Percentiles rank a stretch among this genome's conserved stretches.
Conservation (phyloP, 169 alveolate genomes). For the Neospora caninum region DNA sequence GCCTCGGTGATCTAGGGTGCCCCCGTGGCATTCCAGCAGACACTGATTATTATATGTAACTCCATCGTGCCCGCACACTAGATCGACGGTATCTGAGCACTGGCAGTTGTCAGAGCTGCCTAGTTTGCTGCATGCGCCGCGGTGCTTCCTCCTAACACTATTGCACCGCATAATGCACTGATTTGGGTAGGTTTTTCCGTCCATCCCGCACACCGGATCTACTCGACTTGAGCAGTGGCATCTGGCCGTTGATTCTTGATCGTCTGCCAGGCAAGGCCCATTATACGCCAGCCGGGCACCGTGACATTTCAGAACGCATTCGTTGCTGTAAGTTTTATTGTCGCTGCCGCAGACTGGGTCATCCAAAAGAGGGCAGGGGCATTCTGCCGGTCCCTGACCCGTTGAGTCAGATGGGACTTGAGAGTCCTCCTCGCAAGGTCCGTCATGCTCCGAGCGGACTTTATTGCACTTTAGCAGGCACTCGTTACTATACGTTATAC, state of each 20-base stretch:
- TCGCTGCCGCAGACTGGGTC: conserved; percentile 38
- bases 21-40: conserved; percentile 20
- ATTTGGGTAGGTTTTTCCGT: conserved; percentile 51
- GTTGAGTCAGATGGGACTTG: neutral
- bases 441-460: neutral
- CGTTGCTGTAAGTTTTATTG: conserved; percentile 13
- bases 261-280: neutral
- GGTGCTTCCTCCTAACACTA: neutral
- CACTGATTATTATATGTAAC: conserved; percentile 7
- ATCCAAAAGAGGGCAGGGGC: conserved; percentile 24
- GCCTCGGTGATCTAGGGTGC: neutral
- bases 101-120: neutral
- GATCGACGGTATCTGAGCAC: conserved; percentile 7
- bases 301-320: conserved; percentile 16
- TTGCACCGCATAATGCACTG: conserved; percentile 10
- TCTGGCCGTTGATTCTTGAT: neutral
- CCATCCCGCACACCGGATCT: conserved; percentile 53
- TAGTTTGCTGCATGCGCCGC: conserved; percentile 11
- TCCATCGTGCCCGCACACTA: conserved; percentile 19
- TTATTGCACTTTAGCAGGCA: conserved; percentile 26
- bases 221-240: conserved; percentile 8
- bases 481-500: conserved; percentile 13
- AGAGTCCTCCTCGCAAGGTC: neutral
- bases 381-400: neutral
- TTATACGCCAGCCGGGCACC: neutral